Conservation (phyloP, 768 basidiomycete species). For the Termitomyces heimii region DNA sequence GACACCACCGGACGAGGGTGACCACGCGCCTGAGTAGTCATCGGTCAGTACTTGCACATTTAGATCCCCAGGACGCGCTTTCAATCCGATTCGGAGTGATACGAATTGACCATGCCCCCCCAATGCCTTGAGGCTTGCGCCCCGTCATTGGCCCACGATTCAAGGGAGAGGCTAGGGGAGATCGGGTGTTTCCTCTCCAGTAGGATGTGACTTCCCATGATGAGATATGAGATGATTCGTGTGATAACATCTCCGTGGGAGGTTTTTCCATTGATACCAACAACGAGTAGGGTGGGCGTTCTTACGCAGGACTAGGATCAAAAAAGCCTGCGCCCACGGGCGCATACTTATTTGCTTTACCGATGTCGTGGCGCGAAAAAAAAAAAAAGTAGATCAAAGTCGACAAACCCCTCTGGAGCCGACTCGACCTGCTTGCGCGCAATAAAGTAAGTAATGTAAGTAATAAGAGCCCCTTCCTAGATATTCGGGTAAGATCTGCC, state of each 20-base stretch:
- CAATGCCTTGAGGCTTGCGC: background rate
- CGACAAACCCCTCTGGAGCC: too few species aligned
- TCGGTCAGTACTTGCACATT: background rate
- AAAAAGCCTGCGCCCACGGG: background rate
- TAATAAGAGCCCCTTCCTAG: too few species aligned
- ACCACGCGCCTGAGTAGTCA: background rate
- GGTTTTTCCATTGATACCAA: background rate
- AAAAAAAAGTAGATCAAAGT: too few species aligned
- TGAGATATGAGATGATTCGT: background rate
- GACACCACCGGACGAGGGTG: background rate
- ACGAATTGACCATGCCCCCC: background rate
- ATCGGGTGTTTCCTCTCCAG: background rate
- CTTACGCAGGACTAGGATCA: background rate
- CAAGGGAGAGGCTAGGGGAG: background rate
- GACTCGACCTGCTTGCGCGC: too few species aligned
- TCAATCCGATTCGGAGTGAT: background rate
- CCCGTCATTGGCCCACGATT: background rate
- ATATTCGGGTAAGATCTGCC: background rate
- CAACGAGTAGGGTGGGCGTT: too few species aligned
- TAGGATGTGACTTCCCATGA: background rate
- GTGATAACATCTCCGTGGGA: conserved; percentile 6
- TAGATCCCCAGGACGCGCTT: background rate
- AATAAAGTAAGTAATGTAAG: too few species aligned
- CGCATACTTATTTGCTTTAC: too few species aligned
- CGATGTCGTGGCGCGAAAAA: too few species aligned